Base-by-base conservation (phyloP, 805 yeast genomes). In the Pichia manshurica region DNA sequence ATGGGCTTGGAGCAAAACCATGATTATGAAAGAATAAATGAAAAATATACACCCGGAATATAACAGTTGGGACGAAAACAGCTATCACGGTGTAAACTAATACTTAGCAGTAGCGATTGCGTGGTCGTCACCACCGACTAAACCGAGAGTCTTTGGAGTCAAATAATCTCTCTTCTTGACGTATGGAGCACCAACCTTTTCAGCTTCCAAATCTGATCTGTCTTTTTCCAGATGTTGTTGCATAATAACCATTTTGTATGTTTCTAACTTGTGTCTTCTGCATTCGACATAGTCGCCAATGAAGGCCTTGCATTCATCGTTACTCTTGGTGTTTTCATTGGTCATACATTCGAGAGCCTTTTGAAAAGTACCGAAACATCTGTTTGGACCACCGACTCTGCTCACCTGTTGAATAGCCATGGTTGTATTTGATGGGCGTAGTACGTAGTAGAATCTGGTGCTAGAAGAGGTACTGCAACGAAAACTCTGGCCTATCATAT, bases 291-390 rank as follows among this genome's bases (percentile, higher is more conserved):
- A 67, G 47, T 67, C 71, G 36, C 59, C 58, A 48, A 60, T 61
- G 33, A 64, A 54, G 15, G 60, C 56, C 31, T 58, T 56, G 51
- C 71, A 67, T 46, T 65, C 65, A 16, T 61, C 61, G 42, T 59
- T 60, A 25, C 57, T 56, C 32, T 55, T 51, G 6, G 63, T 60
- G n/a, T 58, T 56, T 25, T 58, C 56, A 42, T 59, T 64, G 9
- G 71, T 67, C 64, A 67, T 60, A 48, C 71, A 67, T 54, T 67
- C 71, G 20, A 67, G 57, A 6, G 68, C 69, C 45, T 63, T 62
- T 49, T 67, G 71, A 49, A 66, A 67, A 29, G 61, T 60, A 25
- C 65, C 67, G 54, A 66, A 67, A 54, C 71, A 67, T 45, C 57
- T 62, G 59, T 60, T 65, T 39, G 71, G 71, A 22, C 69, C 71